Evolutionary conservation across 208 protist species (phyloP).

Genomic region (Acanthamoeba sp.): DNA sequence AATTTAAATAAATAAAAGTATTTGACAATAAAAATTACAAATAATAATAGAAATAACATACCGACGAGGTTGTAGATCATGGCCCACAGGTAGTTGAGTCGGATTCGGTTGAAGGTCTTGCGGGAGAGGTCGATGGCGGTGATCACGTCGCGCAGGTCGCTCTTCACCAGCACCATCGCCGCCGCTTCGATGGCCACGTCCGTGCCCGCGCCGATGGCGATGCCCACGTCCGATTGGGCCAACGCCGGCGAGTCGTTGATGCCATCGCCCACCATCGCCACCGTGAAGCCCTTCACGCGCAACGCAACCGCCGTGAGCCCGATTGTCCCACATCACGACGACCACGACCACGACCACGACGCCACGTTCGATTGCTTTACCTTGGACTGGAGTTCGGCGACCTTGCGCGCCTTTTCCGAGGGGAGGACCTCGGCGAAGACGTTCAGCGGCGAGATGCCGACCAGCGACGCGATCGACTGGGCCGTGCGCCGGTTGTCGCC

Average conservation of each 20-base stretch:
- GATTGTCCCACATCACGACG: too few relatives aligned
- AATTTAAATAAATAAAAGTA: not conserved
- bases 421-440: slow-evolving; percentile 93
- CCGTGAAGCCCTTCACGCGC: not conserved
- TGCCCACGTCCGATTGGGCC: slow-evolving; percentile 91
- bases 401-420: slow-evolving; percentile 90
- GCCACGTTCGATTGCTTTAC: slow-evolving; percentile 88
- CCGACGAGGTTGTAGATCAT: slow-evolving; percentile 92
- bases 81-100: slow-evolving; percentile 92
- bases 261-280: slow-evolving; percentile 88
- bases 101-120: slow-evolving; percentile 90
- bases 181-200: slow-evolving; percentile 82
- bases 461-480: slow-evolving; percentile 75
- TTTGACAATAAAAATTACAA: not conserved
- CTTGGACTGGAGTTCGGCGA: slow-evolving; percentile 76
- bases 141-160: slow-evolving; percentile 88
- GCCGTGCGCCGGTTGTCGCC: slow-evolving; percentile 50
- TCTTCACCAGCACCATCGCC: slow-evolving; percentile 90
- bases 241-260: slow-evolving; percentile 93
- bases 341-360: not conserved
- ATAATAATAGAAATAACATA: not conserved
- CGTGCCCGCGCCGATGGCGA: slow-evolving; percentile 93
- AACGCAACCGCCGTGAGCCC: too few relatives aligned
- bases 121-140: slow-evolving; percentile 88
- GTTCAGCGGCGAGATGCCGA: slow-evolving; percentile 90